Evolutionary conservation across 495 filamentous ascomycete species (phyloP).

Genomic region (Paragyromitra xinjiangensis): DNA sequence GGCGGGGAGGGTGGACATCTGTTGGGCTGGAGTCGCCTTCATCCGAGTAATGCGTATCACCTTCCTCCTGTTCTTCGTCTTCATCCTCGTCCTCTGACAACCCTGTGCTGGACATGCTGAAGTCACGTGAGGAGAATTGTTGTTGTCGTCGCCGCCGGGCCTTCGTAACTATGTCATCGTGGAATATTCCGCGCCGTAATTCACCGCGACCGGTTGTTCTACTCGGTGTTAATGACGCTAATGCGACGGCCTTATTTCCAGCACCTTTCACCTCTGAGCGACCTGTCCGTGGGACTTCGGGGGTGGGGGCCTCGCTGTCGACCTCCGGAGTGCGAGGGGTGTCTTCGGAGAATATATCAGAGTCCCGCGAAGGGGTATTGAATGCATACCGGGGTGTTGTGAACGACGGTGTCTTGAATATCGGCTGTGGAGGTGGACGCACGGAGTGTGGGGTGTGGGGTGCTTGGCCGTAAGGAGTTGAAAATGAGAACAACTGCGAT

Average conservation of each 20-base stretch:
- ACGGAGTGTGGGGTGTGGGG: constrained; percentile 52
- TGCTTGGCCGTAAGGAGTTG: constrained; percentile 48
- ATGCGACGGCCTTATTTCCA: constrained; percentile 8
- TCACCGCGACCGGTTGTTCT: constrained; percentile 66
- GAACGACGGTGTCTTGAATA: constrained; percentile 76
- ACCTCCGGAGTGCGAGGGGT: constrained; percentile 71
- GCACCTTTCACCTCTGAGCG: constrained; percentile 54
- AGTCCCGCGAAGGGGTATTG: constrained; percentile 58
- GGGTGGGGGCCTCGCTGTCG: constrained; percentile 63
- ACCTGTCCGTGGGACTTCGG: constrained; percentile 76
- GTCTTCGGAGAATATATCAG: constrained; percentile 67
- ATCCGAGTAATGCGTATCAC: constrained; percentile 10
- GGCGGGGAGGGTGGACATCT: not conserved
- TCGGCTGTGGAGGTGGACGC: constrained; percentile 52
- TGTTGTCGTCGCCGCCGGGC: constrained; percentile 64
- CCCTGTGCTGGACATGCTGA: not conserved
- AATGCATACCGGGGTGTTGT: constrained; percentile 77
- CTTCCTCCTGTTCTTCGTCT: not conserved
- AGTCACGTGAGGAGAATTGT: constrained; percentile 30
- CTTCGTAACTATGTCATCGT: constrained; percentile 63
- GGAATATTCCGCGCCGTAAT: constrained; percentile 63
- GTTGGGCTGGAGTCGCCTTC: constrained; percentile 15
- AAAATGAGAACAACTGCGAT: constrained; percentile 56
- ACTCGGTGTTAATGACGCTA: constrained; percentile 30
- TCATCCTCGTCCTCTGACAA: constrained; percentile 29